Base-by-base conservation (phyloP, 2,329 filamentous ascomycete genomes). In the Fusarium beomiforme region DNA sequence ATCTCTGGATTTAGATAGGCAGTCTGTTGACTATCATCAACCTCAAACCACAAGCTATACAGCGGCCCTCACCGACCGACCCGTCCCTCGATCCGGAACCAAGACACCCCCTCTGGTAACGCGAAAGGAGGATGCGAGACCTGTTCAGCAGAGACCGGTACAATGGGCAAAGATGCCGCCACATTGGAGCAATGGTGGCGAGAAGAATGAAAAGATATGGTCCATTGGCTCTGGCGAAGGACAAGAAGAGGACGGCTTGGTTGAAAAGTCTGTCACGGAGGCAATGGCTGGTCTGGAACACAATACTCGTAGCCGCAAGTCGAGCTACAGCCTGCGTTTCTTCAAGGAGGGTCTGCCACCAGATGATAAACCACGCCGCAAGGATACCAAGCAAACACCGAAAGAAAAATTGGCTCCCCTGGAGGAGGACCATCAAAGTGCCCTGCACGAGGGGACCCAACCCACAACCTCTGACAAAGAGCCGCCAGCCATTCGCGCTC, bases 121-220 rank as follows among this genome's bases (percentile, higher is more conserved):
- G n/a, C 70, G 72, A 39, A 54, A 62, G 8, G 72, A 69, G 36
- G 74, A 73, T 55, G 56, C 67, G 39, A 55, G 36, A 33, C 71
- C 60, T 12, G n/a, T 36, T 21, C 64, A 69, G 14, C 59, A 58
- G 44, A 71, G 75, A 34, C 71, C 74, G 33, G 62, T 55, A 24
- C 59, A 55, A 23, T 71, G 72, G 61, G 34, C 77, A 79, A 59
- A 81, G 80, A 77, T 82, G 78, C 83, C 86, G 7, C 82, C 86
- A 6, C 82, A 85, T 51, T 81, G 83, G 13, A 65, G 37, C 82
- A 21, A 79, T 81, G 67, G 85, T 80, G 0, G 81, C 1, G 89
- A 90, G 76, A 90, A 90, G 77, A 87, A 85, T 21, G 89, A 90
- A 76, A 90, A 90, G 77, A 85, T 87, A 36, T 91, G 89, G 89